A percentile compares a stretch with the other conserved stretches of the same genome.
Conservation (phyloP, 257 asterid genomes). For the Ilex asprella region DNA sequence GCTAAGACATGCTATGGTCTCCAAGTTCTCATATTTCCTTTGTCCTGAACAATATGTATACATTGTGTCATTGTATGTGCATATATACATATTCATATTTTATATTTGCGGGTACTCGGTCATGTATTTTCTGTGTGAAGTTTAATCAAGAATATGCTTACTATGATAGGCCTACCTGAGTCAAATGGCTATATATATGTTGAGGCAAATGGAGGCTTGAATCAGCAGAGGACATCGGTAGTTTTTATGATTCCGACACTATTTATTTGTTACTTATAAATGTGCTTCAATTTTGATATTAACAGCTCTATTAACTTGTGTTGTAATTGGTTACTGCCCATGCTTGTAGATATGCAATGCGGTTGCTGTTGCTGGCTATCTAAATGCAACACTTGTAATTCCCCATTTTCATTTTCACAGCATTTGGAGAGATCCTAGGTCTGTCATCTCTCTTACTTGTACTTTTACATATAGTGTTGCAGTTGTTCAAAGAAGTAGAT, state of each 20-base stretch:
- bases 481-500: too few species aligned
- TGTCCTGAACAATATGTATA: background rate
- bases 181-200: conserved; percentile 50
- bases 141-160: conserved; percentile 8
- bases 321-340: conserved; percentile 9
- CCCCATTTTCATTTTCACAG: conserved; percentile 95
- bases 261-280: background rate
- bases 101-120: background rate
- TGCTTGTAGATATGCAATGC: conserved; percentile 96
- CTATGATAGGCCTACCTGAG: conserved; percentile 39
- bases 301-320: background rate
- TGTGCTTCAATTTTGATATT: background rate
- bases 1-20: too few species aligned
- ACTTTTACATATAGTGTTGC: background rate
- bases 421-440: conserved; percentile 98
- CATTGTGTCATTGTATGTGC: background rate
- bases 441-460: background rate
- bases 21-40: too few species aligned
- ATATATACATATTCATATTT: background rate
- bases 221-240: conserved; percentile 7
- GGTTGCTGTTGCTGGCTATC: conserved; percentile 97
- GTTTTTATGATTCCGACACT: conserved; percentile 1
- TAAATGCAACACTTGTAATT: conserved; percentile 89
- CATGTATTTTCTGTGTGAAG: conserved; percentile 5
- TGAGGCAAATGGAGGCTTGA: conserved; percentile 19